Percentiles rank a stretch among this genome's conserved stretches.
These are phyloP conservation scores for Triglochin maritima DNA, from an alignment of 106 monocot species.

Conservation along the genomic window DNA sequence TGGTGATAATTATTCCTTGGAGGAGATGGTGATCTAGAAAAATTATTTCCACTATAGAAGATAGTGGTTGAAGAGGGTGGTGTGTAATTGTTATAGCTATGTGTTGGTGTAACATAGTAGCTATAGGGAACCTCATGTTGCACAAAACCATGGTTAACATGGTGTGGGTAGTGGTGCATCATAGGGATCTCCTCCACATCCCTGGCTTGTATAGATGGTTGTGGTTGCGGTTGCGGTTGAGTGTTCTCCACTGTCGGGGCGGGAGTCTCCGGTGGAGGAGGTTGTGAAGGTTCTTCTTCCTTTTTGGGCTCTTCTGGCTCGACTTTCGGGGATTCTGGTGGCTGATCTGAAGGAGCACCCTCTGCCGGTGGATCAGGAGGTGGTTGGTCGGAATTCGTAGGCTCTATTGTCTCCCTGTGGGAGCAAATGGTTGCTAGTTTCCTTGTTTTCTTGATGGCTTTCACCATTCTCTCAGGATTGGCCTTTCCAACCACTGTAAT, in stretches of 20 bases:
- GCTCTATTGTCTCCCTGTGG: conserved; percentile 22
- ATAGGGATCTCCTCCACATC: conserved; percentile 25
- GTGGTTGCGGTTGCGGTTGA: neutral
- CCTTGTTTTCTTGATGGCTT: conserved; percentile 53
- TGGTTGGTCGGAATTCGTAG: conserved; percentile 18
- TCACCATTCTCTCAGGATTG: conserved; percentile 36
- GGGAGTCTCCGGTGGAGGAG: neutral
- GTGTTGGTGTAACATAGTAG: conserved; percentile 12
- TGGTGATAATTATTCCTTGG: neutral
- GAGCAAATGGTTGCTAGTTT: conserved; percentile 57
- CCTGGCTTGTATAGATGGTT: neutral
- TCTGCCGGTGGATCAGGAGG: conserved; percentile 5
- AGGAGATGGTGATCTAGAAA: neutral
- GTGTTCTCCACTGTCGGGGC: neutral
- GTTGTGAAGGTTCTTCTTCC: too few species aligned
- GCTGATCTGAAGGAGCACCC: neutral
- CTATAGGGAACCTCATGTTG: conserved; percentile 2
- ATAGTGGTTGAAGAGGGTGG: conserved; percentile 7
- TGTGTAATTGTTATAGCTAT: conserved; percentile 31
- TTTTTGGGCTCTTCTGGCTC: neutral
- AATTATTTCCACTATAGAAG: neutral
- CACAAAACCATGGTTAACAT: neutral
- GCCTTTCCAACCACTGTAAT: conserved; percentile 46
- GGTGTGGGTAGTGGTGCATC: conserved; percentile 42
- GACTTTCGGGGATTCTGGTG: neutral